Conservation (phyloP, 1,284 basidiomycete genomes). For the Leccinum pachyderme region DNA sequence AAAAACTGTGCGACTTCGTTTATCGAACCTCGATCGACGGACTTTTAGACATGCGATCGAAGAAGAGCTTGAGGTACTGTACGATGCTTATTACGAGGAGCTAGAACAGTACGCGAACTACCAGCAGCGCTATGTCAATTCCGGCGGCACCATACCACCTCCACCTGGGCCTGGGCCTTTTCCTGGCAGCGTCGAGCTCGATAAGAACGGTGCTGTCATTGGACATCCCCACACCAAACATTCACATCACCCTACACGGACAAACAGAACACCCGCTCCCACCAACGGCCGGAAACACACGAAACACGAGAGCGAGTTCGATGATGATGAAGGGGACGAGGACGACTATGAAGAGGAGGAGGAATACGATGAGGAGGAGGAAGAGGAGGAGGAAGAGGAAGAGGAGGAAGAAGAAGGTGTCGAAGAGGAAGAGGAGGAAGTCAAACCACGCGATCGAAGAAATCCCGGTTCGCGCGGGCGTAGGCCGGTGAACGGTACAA, state of each 20-base stretch:
- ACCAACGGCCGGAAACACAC: slow-evolving; percentile 50
- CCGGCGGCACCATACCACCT: slow-evolving; percentile 82
- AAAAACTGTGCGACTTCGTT: slow-evolving; percentile 18
- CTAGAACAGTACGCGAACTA: slow-evolving; percentile 98
- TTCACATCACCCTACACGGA: slow-evolving; percentile 40
- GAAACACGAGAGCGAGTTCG: slow-evolving; percentile 60
- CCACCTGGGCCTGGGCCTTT: slow-evolving; percentile 97
- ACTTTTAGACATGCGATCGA: slow-evolving; percentile 86
- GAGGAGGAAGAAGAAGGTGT: slow-evolving; percentile 66
- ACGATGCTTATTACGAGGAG: slow-evolving; percentile 99
- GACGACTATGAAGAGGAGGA: slow-evolving; percentile 58
- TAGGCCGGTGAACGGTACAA: slow-evolving; percentile 39
- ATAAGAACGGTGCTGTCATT: slow-evolving; percentile 85
- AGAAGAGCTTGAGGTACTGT: slow-evolving; percentile 98
- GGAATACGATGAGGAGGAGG: slow-evolving; percentile 60
- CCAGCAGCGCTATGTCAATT: slow-evolving; percentile 90
- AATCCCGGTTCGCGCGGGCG: slow-evolving; percentile 35
- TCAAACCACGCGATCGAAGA: slow-evolving; percentile 36
- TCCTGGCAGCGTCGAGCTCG: slow-evolving; percentile 94
- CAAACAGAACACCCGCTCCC: slow-evolving; percentile 31
- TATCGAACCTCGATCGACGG: slow-evolving; percentile 22
- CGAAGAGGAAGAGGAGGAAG: slow-evolving; percentile 58
- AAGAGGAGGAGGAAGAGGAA: slow-evolving; percentile 62
- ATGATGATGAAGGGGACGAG: slow-evolving; percentile 60
- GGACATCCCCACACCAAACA: slow-evolving; percentile 49